Evolutionary conservation across 768 basidiomycete genomes (phyloP).

Genomic region (Suillus variegatus): DNA sequence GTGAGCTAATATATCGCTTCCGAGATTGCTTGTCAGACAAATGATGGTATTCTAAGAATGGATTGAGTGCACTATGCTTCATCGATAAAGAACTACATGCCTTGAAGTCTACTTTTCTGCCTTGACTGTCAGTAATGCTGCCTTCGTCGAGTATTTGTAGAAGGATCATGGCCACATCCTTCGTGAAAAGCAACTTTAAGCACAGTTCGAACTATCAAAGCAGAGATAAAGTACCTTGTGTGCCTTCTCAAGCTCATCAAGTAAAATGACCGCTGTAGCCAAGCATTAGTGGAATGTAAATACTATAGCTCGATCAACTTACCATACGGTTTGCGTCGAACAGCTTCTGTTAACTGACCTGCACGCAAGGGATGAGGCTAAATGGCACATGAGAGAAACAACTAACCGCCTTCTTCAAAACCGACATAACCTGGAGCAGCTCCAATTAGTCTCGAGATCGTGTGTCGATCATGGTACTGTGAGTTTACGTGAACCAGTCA

Average conservation of each 20-base stretch:
- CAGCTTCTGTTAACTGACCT: slow-evolving; percentile 68
- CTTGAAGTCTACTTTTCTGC: slow-evolving; percentile 90
- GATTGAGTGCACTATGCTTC: background rate
- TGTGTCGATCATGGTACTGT: slow-evolving; percentile 91
- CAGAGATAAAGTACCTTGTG: slow-evolving; percentile 58
- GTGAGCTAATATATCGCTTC: slow-evolving; percentile 76
- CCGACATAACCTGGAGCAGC: slow-evolving; percentile 92
- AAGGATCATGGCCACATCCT: slow-evolving; percentile 89
- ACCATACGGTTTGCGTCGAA: slow-evolving; percentile 62
- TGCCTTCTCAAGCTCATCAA: slow-evolving; percentile 75
- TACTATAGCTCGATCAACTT: background rate
- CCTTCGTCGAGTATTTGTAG: slow-evolving; percentile 93
- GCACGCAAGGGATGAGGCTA: background rate
- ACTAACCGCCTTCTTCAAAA: slow-evolving; percentile 66
- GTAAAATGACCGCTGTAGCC: slow-evolving; percentile 54
- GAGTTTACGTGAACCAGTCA: background rate
- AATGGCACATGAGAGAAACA: background rate
- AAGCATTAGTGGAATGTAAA: background rate
- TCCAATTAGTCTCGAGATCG: slow-evolving; percentile 87
- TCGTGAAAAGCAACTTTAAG: background rate
- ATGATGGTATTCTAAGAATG: slow-evolving; percentile 79
- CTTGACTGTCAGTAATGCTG: slow-evolving; percentile 86
- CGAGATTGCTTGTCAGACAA: slow-evolving; percentile 87
- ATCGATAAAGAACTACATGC: slow-evolving; percentile 30
- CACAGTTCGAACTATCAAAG: background rate